Base-by-base conservation (phyloP, 1,139 yeast genomes). In the Diutina rugosa region DNA sequence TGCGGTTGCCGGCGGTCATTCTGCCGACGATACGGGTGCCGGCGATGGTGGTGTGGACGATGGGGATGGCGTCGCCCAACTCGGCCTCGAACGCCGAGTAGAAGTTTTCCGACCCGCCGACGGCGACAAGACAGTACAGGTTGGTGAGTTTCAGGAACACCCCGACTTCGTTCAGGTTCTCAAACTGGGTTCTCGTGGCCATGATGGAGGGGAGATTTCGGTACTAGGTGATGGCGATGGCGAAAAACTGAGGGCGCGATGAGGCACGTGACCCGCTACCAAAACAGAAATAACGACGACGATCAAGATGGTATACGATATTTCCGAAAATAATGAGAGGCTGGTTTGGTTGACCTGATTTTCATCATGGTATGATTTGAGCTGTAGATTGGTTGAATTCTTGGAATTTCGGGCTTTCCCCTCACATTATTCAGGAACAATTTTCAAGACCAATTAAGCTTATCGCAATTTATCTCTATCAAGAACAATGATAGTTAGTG, bases 1-100 rank as follows among this genome's bases (percentile, higher is more conserved):
- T 83, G 78, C 99, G 85, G 79, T 95, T 95, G 67, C 99, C 99
- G 49, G 97, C 97, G 51, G 97, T 88, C 96, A 95, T 88, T 72
- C 99, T 83, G 63, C 99, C 99, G 60, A 95, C 89, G 63, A 95
- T 95, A 74, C 99, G 87, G 64, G 96, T 90, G 63, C 99, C 99
- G 52, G 97, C 97, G 65, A 95, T 93, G 60, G 99, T 93, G 58
- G 98, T 89, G 69, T 93, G 97, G 61, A 90, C 95, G 66, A 93
- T 90, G 58, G 99, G 99, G 60, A 95, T 84, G 59, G 90, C 91
- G 73, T 91, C 98, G 60, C 97, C 97, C 62, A 95, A 78, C 73
- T 93, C 97, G 58, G 97, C 96, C 77, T 95, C 99, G 69, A 93
- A 93, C 51, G 97, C 96, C 61, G 97, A 84, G 76, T 93, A 95